Evolutionary conservation across 176 grass and related monocot genomes (phyloP), one percentile per base, ranked within the genome.

Genomic region (Otatea glauca): DNA sequence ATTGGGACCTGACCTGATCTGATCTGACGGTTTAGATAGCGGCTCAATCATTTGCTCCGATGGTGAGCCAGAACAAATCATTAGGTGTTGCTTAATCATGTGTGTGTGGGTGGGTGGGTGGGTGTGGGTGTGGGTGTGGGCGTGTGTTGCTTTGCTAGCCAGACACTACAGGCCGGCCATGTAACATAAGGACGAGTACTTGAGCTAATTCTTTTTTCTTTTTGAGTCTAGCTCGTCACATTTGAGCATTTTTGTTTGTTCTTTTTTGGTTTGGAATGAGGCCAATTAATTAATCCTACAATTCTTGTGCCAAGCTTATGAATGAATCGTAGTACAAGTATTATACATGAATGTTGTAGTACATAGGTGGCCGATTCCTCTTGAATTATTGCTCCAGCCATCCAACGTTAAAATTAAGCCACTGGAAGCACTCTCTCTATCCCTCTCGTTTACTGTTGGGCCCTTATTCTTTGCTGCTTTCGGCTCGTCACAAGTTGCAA

Each of bases 21-120:
- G 84, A 65, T 42, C 67, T 51, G 59, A 76, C 54, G 45, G 73
- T 76, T 74, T 76, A 76, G 48, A 68, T 50, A 38, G 75, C 49
- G 83, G 59, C 37, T 77, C 77, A 87, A 81, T 74, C 77, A 75
- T 81, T 66, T 25, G 77, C 18, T 48, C 21, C 70, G 38, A 86
- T 81, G 77, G 81, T 58, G 49, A 23, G 27, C 51, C 51, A 45
- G 49, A 5, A 50, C 51, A 39, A 45, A 78, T 70, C 51, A 78
- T 78, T 23, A 21, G 77, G 55, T 41, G 56, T 6, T 72, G 24
- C 18, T 27, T 25, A 61, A 53, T 65, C 39, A 74, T 79, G 2
- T 32, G 1, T 15, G 5, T 64, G 61, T 23, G 13, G 32, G 25
- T 42, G 7, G 29, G 29, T 29, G 29, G 0, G 29, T 29, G 29